Base-by-base conservation (phyloP, 2,329 filamentous ascomycete species). In the Aureobasidium pullulans region DNA sequence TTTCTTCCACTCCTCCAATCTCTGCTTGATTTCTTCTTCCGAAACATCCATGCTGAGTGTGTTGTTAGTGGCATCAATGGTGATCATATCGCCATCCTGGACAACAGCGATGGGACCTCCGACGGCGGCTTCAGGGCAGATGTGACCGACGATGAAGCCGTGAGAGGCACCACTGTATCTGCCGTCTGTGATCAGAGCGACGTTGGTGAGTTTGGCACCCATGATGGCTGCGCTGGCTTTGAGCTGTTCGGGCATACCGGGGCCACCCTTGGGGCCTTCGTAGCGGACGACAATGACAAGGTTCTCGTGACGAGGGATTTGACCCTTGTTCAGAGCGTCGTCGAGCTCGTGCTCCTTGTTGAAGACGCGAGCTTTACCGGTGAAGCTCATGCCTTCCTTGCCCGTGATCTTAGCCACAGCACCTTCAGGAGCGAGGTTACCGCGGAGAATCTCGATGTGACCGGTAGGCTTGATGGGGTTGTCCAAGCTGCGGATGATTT, bases 341-440 rank as follows among this genome's bases (percentile, higher is more conserved):
- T 95, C 85, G 46, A 96, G 84, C 65, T 86, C 81, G 65, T 85
- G 80, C 73, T 96, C 93, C 69, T 94, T 93, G 74, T 96, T 79
- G 72, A 94, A 97, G 47, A 95, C 89, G 19, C 85, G 81, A 0
- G 90, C 93, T 64, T 84, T 84, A 50, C 93, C 93, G 0, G 81
- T 86, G 73, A 97, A 97, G 11, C 76, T 78, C 6, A 91, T 81
- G 2, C 93, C 93, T 73, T 97, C 93, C 72, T 96, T 96, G 37
- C 93, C 93, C 0, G 93, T 96, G 73, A 97, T 96, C 75, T 97
- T 97, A 62, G 91, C 92, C 1, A 97, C 92, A 1, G 92, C 89
- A 36, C 93, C 93, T 10, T 85, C 88, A 1, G 93, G 93, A 2
- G 92, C 90, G 34, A 96, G 81, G 71, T 96, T 96, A 19, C 93